Evolutionary conservation across 2,329 filamentous ascomycete species (phyloP), one percentile per base, ranked within the genome.

Genomic region (Aspergillus ibericus): DNA sequence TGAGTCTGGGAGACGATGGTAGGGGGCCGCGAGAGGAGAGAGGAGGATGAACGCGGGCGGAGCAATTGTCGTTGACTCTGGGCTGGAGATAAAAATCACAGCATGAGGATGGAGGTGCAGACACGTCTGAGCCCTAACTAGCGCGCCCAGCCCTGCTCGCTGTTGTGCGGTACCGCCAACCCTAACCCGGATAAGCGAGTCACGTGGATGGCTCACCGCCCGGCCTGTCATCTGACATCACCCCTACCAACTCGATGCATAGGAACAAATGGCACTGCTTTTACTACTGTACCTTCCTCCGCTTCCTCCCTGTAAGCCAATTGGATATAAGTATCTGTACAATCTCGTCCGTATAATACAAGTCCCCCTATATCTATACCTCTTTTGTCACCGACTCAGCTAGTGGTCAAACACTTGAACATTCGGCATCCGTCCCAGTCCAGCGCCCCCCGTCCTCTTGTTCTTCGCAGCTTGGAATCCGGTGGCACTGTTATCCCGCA

Each of bases 401-500:
- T 22, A 32, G 29, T 32, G 29, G 52, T 76, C 65, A 62, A 77
- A 78, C 3, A 74, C 68, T 63, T 80, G 73, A 42, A 81, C 71
- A 60, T 80, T 73, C 5, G 80, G 80, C 80, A 81, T 82, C 44
- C 77, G 70, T n/a, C 80, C 78, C 60, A 81, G 58, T 12, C 79
- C 79, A 49, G 71, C 69, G 27, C 75, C 72, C 2, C 67, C 68
- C 40, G 66, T 74, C 64, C 70, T 74, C 63, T 70, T 74, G 55
- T 71, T 70, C 68, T 74, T 75, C 6, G 73, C 73, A 25, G 72
- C 71, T 54, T 77, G 71, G 56, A 74, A 75, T 4, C 74, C 75
- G 44, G 63, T 66, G 20, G 88, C 87, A 69, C 87, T 90, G 67
- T 85, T 83, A 62, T 85, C 81, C 67, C 85, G 84, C 27, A 98